Evolutionary conservation across 2,329 filamentous ascomycete species (phyloP).

Genomic region (Cercospora brassicicola): DNA sequence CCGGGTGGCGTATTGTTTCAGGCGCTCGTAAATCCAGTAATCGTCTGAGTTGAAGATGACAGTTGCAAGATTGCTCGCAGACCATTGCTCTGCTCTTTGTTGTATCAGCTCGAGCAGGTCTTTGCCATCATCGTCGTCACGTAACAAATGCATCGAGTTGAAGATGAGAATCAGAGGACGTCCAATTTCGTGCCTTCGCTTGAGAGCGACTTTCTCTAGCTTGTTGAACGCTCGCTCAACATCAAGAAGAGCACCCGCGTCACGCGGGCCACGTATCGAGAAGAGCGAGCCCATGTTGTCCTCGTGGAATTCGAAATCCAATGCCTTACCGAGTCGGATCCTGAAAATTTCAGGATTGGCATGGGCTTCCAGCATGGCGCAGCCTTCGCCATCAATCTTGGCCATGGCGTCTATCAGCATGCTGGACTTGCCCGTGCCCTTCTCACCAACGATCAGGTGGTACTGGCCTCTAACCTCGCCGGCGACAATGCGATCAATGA

Average conservation of each 20-base stretch:
- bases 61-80: slow-evolving; percentile 84
- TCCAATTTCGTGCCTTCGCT: slow-evolving; percentile 60
- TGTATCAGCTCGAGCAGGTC: slow-evolving; percentile 93
- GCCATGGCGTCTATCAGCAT: slow-evolving; percentile 97
- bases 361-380: slow-evolving; percentile 95
- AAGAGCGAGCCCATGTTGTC: slow-evolving; percentile 97
- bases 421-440: slow-evolving; percentile 93
- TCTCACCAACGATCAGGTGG: slow-evolving; percentile 87
- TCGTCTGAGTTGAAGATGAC: slow-evolving; percentile 95
- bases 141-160: slow-evolving; percentile 87
- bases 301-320: slow-evolving; percentile 96
- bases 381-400: slow-evolving; percentile 82
- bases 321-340: slow-evolving; percentile 55
- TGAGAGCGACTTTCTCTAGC: slow-evolving; percentile 88
- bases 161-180: slow-evolving; percentile 86
- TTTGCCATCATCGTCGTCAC: slow-evolving; percentile 88
- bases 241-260: slow-evolving; percentile 87
- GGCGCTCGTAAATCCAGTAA: slow-evolving; percentile 95
- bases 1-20: slow-evolving; percentile 87
- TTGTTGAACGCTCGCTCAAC: slow-evolving; percentile 98
- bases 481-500: slow-evolving; percentile 77
- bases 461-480: slow-evolving; percentile 78
- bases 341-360: slow-evolving; percentile 94
- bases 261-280: slow-evolving; percentile 86
- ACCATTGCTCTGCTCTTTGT: slow-evolving; percentile 95